Conservation (phyloP, 345 rosid genomes). For the Aquilaria yunnanensis region DNA sequence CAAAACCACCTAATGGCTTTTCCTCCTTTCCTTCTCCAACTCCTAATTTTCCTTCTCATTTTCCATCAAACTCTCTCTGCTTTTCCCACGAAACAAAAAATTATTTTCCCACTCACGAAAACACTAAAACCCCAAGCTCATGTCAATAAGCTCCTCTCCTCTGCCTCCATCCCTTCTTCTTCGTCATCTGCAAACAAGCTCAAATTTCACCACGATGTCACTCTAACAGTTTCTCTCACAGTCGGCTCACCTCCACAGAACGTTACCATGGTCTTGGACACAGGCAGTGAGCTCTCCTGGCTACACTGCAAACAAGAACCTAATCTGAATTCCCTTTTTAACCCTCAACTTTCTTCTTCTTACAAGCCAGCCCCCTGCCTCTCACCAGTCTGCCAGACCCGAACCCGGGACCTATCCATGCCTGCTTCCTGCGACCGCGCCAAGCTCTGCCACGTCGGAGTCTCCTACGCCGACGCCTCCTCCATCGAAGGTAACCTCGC, state of each 20-base stretch:
- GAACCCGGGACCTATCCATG: conserved; percentile 37
- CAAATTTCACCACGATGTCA: conserved; percentile 45
- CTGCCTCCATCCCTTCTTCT: conserved; percentile 17
- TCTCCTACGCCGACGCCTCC: conserved; percentile 55
- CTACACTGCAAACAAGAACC: conserved; percentile 42
- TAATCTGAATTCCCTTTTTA: conserved; percentile 26
- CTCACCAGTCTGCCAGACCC: conserved; percentile 40
- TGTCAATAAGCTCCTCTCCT: conserved; percentile 2
- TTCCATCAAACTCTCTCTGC: conserved; percentile 18
- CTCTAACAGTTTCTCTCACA: conserved; percentile 52
- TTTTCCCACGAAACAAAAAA: conserved; percentile 28
- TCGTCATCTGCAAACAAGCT: conserved; percentile 28
- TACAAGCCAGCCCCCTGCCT: conserved; percentile 41
- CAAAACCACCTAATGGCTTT: conserved; percentile 14
- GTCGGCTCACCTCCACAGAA: conserved; percentile 66
- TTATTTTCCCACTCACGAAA: conserved; percentile 43
- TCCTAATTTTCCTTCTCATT: conserved; percentile 24
- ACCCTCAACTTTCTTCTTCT: conserved; percentile 37
- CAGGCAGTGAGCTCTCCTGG: conserved; percentile 83
- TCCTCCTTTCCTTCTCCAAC: conserved; percentile 7
- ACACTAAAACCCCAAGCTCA: neutral
- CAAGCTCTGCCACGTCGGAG: conserved; percentile 40
- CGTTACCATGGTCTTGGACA: conserved; percentile 65
- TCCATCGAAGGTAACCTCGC: conserved; percentile 62
- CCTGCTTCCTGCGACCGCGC: conserved; percentile 44